Conservation (phyloP, 495 filamentous ascomycete genomes). For the Clohesyomyces aquaticus region DNA sequence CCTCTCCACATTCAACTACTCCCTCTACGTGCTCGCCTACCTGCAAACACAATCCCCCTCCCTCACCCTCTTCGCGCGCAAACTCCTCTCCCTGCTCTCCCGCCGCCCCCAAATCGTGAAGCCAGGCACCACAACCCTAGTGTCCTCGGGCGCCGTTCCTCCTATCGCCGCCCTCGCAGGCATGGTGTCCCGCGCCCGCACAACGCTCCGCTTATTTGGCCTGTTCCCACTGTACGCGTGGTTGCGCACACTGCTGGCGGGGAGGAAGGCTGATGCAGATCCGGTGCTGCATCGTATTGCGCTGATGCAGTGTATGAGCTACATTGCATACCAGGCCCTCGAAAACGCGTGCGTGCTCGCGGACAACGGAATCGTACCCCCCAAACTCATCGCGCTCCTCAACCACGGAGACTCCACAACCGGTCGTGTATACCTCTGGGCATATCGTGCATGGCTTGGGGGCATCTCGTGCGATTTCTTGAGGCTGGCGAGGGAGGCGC, state of each 20-base stretch:
- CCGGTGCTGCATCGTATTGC: constrained; percentile 42
- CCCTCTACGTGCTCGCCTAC: constrained; percentile 48
- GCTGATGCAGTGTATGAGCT: constrained; percentile 40
- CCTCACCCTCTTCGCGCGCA: constrained; percentile 24
- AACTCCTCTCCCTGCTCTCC: constrained; percentile 37
- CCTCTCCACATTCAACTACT: constrained; percentile 48
- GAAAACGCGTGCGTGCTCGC: constrained; percentile 45
- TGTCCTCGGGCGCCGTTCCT: constrained; percentile 27
- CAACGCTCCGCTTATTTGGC: constrained; percentile 47
- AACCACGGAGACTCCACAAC: constrained; percentile 37
- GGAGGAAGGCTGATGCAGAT: constrained; percentile 42
- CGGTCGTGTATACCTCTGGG: constrained; percentile 40
- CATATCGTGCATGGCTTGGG: constrained; percentile 40
- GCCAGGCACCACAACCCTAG: constrained; percentile 25
- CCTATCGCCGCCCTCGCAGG: constrained; percentile 39
- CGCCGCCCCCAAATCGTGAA: constrained; percentile 8
- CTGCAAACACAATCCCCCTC: constrained; percentile 39
- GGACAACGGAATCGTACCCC: constrained; percentile 39
- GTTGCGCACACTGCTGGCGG: constrained; percentile 41
- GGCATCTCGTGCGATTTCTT: constrained; percentile 6
- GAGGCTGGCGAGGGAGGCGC: constrained; percentile 41
- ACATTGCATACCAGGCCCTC: constrained; percentile 46
- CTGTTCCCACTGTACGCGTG: constrained; percentile 46
- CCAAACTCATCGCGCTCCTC: constrained; percentile 32
- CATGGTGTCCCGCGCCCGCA: constrained; percentile 43